These are phyloP conservation scores for Hemerocallis citrina DNA, from an alignment of 106 monocot genomes.

Conservation along the genomic window DNA sequence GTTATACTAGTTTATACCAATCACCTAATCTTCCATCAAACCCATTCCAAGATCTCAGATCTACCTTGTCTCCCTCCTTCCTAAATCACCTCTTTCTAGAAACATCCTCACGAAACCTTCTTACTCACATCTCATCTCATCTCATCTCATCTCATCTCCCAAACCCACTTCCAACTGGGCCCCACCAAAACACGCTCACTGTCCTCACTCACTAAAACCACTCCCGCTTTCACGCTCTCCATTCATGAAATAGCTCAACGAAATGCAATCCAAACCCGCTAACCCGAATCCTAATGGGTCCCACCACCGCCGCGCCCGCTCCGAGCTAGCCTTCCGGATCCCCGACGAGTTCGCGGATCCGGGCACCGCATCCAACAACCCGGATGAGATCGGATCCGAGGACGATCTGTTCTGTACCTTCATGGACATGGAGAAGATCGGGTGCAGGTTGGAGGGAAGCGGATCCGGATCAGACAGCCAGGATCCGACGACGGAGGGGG, in stretches of 20 bases:
- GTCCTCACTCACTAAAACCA: too few relatives aligned
- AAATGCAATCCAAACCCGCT: conserved; percentile 11
- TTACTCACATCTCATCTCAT: too few relatives aligned
- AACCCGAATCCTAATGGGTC: conserved; percentile 1
- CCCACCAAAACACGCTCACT: too few relatives aligned
- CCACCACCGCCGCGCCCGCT: conserved; percentile 39
- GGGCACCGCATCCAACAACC: conserved; percentile 9
- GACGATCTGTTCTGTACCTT: conserved; percentile 45
- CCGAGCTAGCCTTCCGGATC: conserved; percentile 39
- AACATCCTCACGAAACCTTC: too few relatives aligned
- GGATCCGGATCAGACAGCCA: conserved; percentile 29
- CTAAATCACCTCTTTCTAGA: too few relatives aligned
- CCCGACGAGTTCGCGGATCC: conserved; percentile 28
- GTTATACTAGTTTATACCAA: too few relatives aligned
- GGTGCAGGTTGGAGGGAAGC: conserved; percentile 23
- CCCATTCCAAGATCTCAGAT: too few relatives aligned
- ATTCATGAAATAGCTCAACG: neutral
- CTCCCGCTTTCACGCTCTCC: neutral
- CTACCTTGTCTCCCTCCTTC: too few relatives aligned
- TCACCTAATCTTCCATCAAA: too few relatives aligned
- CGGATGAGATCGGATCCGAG: conserved; percentile 30
- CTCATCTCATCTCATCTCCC: too few relatives aligned
- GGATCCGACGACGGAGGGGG: conserved; percentile 1
- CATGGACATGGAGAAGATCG: conserved; percentile 60
- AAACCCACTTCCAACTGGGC: too few relatives aligned